Evolutionary conservation across 192 early-diverging fungal species (phyloP), one percentile per base, ranked within the genome.

Genomic region (Coemansia sp.): DNA sequence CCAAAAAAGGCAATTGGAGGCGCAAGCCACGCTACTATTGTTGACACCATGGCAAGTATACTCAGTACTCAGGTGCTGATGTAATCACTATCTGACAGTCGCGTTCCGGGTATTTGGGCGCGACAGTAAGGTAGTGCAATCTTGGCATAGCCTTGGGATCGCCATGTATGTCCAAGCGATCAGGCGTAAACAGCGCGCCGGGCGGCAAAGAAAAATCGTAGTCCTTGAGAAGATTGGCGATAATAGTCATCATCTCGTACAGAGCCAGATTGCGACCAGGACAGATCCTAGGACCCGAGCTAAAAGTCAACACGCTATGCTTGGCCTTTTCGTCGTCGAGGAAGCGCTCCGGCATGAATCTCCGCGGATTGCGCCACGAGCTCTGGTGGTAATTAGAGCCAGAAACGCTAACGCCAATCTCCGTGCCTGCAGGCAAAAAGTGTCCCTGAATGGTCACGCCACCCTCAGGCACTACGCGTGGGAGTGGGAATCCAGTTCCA

Each of bases 341-440:
- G 31, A 74, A 83, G 20, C 81, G 71, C 42, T 77, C 65, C 0
- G 81, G 81, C 24, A 63, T 46, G 59, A 78, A 83, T n/a, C 20
- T 11, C 2, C 51, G 17, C 3, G 81, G 68, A 5, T 65, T 17
- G 0, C 65, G 24, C 68, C 71, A 78, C 0, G 47, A 47, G 0
- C 32, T 57, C 17, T 36, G 56, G 9, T 70, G 58, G 19, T 67
- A 64, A 54, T 83, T 64, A 10, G 62, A 45, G 24, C 68, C 71
- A 24, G 64, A 61, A 46, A 75, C 27, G 11, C 68, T 68, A 62
- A 72, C 62, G 25, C 54, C 27, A 1, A 77, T 15, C 1, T 19
- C 27, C 0, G 54, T 72, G 14, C 81, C 81, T 2, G 17, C 65
- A 8, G 81, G 81, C 17, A 83, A 36, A 25, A 66, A 72, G 29